phyloP scores from a whole-genome alignment of 1,284 basidiomycete species.

The Abortiporus biennis region DNA sequence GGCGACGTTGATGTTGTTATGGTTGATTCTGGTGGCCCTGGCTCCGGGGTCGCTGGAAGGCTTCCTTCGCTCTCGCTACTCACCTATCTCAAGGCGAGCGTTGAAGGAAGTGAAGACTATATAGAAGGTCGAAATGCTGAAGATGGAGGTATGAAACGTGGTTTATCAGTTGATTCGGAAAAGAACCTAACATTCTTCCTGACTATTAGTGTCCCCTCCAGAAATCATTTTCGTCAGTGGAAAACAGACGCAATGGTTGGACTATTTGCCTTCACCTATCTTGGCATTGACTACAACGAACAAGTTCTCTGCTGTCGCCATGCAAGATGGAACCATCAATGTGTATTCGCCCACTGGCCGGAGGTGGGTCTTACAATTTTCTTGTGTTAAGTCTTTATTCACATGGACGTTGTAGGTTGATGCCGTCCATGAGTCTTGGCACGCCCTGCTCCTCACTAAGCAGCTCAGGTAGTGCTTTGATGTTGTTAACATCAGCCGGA shows the following conservation, averaged over 20 bases:
- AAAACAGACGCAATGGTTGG: slow-evolving; percentile 79
- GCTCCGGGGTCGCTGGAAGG: slow-evolving; percentile 21
- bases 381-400: slow-evolving; percentile 8
- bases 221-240: slow-evolving; percentile 64
- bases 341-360: slow-evolving; percentile 79
- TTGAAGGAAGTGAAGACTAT: slow-evolving; percentile 63
- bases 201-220: too few species aligned
- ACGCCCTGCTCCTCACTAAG: slow-evolving; percentile 65
- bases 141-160: slow-evolving; percentile 41
- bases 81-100: slow-evolving; percentile 48
- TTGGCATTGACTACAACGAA: slow-evolving; percentile 60
- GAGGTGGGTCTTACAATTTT: slow-evolving; percentile 40
- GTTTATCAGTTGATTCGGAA: neutral
- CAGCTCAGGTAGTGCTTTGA: slow-evolving; percentile 54
- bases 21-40: slow-evolving; percentile 13
- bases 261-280: slow-evolving; percentile 74
- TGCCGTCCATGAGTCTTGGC: slow-evolving; percentile 73
- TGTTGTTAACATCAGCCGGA: slow-evolving; percentile 70
- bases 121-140: slow-evolving; percentile 81
- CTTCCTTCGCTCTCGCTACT: slow-evolving; percentile 49
- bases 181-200: neutral
- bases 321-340: slow-evolving; percentile 70
- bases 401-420: slow-evolving; percentile 39
- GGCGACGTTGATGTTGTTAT: slow-evolving; percentile 6
- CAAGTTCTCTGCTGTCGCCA: slow-evolving; percentile 69